These are phyloP conservation scores for Verbascum thapsus DNA, from an alignment of 257 asterid genomes.

Conservation along the genomic window DNA sequence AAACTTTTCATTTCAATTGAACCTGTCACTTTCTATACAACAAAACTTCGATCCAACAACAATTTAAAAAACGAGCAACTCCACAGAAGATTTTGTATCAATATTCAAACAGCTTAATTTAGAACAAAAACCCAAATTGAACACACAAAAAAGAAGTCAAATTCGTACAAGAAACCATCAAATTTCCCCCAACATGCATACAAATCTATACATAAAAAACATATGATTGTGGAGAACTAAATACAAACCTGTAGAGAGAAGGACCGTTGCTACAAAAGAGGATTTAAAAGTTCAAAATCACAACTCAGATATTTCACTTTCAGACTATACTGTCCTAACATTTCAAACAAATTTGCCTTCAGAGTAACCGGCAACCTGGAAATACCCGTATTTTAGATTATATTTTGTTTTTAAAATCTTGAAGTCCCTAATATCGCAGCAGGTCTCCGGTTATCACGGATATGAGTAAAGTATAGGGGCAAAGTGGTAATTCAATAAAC, in stretches of 20 bases:
- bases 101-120: slow-evolving; percentile 23
- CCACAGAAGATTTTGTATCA: slow-evolving; percentile 26
- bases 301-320: slow-evolving; percentile 15
- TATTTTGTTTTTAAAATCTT: neutral
- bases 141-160: neutral
- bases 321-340: slow-evolving; percentile 14
- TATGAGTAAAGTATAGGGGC: neutral
- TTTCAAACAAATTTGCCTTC: slow-evolving; percentile 22
- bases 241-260: slow-evolving; percentile 20
- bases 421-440: too few species aligned
- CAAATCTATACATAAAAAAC: neutral
- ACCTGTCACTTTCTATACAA: slow-evolving; percentile 29
- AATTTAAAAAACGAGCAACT: slow-evolving; percentile 19
- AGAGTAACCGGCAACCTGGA: slow-evolving; percentile 26
- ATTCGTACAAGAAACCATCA: slow-evolving; percentile 11
- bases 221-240: slow-evolving; percentile 6
- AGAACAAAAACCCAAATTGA: slow-evolving; percentile 19
- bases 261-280: neutral
- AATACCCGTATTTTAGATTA: slow-evolving; percentile 19
- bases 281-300: slow-evolving; percentile 31
- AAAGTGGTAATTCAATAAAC: too few species aligned
- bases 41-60: slow-evolving; percentile 15
- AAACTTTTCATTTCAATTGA: slow-evolving; percentile 24
- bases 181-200: neutral
- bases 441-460: too few species aligned